Evolutionary conservation across 352 stramenopile species (phyloP).

Genomic region (Phytophthora colocasiae): DNA sequence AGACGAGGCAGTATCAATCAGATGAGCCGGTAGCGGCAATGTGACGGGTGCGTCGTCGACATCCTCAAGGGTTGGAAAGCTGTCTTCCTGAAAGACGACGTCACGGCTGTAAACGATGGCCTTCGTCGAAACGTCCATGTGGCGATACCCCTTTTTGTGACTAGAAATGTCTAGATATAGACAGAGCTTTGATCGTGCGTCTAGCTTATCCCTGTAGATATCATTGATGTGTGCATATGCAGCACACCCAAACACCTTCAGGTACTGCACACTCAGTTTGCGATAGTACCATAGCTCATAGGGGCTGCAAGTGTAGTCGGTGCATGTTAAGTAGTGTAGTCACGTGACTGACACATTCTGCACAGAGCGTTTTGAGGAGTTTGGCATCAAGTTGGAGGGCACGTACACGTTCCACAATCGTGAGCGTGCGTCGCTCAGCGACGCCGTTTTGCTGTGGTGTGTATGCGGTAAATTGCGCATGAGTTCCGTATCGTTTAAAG

Average conservation of each 20-base stretch:
- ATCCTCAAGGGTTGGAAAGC: slow-evolving; percentile 1
- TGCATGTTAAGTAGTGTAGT: background rate
- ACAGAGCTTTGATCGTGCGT: slow-evolving; percentile 3
- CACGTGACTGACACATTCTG: background rate
- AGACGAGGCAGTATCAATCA: background rate
- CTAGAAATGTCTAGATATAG: slow-evolving; percentile 5
- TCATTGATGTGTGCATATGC: slow-evolving; percentile 1
- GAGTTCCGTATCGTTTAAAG: too few relatives aligned
- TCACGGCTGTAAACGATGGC: slow-evolving; percentile 8
- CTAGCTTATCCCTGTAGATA: slow-evolving; percentile 1
- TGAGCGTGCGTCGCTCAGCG: too few relatives aligned
- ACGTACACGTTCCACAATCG: too few relatives aligned
- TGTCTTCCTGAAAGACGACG: slow-evolving; percentile 2
- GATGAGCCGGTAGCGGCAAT: background rate
- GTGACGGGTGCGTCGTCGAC: background rate
- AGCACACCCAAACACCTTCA: slow-evolving; percentile 6
- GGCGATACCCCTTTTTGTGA: background rate
- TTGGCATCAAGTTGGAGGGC: background rate
- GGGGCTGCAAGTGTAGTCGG: background rate
- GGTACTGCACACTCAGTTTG: slow-evolving; percentile 1
- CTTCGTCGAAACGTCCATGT: slow-evolving; percentile 2
- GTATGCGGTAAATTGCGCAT: too few relatives aligned
- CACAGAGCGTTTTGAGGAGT: background rate
- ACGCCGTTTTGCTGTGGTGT: too few relatives aligned
- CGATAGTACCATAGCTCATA: background rate